A percentile compares a stretch with the other conserved stretches of the same genome.
Conservation (phyloP, 208 protist species). For the Herpetomonas samuelpessoai region DNA sequence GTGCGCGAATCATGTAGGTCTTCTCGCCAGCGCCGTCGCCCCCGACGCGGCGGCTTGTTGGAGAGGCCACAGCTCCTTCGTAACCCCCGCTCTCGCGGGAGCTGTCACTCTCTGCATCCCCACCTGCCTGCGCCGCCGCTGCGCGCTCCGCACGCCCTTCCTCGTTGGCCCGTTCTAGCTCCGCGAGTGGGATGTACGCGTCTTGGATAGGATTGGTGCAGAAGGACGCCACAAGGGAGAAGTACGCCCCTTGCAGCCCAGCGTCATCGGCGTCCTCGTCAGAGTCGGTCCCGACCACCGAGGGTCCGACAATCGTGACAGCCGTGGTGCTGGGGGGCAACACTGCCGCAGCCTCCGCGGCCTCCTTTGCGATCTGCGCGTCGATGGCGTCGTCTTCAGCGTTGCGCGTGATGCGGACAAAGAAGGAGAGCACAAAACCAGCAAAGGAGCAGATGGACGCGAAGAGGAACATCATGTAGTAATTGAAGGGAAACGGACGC, state of each 20-base stretch:
- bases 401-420: not conserved
- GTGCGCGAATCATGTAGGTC: not conserved
- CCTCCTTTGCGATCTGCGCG: not conserved
- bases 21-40: too few species aligned
- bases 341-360: not conserved
- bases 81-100: not conserved
- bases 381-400: constrained; percentile 5
- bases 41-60: too few species aligned
- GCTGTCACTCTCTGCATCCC: not conserved
- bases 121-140: not conserved
- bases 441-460: not conserved
- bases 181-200: constrained; percentile 16
- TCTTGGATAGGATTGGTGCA: constrained; percentile 20
- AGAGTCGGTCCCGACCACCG: not conserved
- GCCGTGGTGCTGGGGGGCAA: not conserved
- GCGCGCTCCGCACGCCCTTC: constrained; percentile 5
- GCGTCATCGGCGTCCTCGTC: constrained; percentile 3
- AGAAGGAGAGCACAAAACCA: not conserved
- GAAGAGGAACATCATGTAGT: constrained; percentile 49
- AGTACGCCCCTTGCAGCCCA: constrained; percentile 11
- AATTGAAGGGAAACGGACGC: constrained; percentile 50
- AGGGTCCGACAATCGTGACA: not conserved
- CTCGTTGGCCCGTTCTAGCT: constrained; percentile 21
- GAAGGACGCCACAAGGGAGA: constrained; percentile 27
- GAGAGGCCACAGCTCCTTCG: not conserved